A percentile compares a stretch with the other conserved stretches of the same genome.
Conservation (phyloP, 2,329 filamentous ascomycete species). For the Cladobotryum mycophilum region DNA sequence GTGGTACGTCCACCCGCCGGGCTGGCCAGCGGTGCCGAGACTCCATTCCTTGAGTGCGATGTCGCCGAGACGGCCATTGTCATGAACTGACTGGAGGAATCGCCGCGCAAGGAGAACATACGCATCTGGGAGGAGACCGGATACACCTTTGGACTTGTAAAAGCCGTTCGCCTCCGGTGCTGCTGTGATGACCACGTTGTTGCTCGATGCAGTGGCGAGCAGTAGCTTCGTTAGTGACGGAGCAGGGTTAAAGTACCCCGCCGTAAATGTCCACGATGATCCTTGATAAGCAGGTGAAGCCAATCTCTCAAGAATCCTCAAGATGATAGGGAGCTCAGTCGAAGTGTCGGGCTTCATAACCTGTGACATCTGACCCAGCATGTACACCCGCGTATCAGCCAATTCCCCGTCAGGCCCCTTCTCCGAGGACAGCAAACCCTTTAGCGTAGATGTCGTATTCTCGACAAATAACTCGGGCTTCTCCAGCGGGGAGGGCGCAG, state of each 20-base stretch:
- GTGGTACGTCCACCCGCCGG: conserved; percentile 93
- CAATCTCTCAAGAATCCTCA: conserved; percentile 64
- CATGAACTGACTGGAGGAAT: conserved; percentile 60
- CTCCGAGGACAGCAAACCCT: conserved; percentile 52
- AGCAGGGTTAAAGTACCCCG: conserved; percentile 97
- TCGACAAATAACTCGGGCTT: conserved; percentile 63
- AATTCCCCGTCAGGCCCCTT: conserved; percentile 16
- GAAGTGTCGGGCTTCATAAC: conserved; percentile 73
- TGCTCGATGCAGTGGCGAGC: conserved; percentile 61
- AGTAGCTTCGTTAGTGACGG: conserved; percentile 75
- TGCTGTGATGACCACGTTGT: conserved; percentile 83
- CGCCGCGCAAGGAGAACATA: conserved; percentile 83
- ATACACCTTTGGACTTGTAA: conserved; percentile 80
- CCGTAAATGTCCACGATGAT: conserved; percentile 91
- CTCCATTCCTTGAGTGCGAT: conserved; percentile 85
- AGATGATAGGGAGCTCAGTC: conserved; percentile 81
- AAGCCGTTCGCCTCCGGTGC: conserved; percentile 94
- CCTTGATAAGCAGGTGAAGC: conserved; percentile 55
- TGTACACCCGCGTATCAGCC: conserved; percentile 70
- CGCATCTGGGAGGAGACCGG: conserved; percentile 81
- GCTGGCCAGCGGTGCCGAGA: conserved; percentile 69
- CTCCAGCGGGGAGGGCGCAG: conserved; percentile 66
- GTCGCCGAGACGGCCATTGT: conserved; percentile 41
- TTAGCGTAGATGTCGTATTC: conserved; percentile 60
- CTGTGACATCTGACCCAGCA: conserved; percentile 81